These are phyloP conservation scores for Alternaria gansuensis DNA, from an alignment of 2,329 filamentous ascomycete genomes.

Conservation along the genomic window DNA sequence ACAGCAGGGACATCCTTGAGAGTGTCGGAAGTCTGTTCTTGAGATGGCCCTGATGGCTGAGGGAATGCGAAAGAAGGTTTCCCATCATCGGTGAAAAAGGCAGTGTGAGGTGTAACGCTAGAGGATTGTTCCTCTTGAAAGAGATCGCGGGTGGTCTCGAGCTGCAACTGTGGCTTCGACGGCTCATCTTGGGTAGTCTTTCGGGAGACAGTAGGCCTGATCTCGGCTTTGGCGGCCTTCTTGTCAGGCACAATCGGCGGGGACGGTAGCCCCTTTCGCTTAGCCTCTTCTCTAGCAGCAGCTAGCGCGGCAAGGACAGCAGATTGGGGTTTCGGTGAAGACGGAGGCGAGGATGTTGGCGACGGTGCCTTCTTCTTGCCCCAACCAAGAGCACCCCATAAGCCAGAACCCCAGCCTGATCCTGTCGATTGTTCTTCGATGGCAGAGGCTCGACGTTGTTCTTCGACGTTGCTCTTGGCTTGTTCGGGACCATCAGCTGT, in stretches of 20 bases:
- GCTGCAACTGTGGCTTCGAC: conserved; percentile 10
- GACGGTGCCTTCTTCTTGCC: conserved; percentile 40
- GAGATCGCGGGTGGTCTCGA: conserved; percentile 7
- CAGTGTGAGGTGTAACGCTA: conserved; percentile 1
- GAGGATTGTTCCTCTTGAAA: not conserved
- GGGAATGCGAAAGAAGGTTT: conserved; percentile 13
- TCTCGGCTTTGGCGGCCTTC: conserved; percentile 14
- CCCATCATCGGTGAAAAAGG: conserved; percentile 15
- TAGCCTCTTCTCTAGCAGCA: conserved; percentile 18
- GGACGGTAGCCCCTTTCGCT: conserved; percentile 10
- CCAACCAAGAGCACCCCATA: conserved; percentile 47
- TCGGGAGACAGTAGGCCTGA: not conserved
- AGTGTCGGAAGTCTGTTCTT: not conserved
- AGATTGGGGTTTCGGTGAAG: conserved; percentile 19
- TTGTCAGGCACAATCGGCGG: conserved; percentile 10
- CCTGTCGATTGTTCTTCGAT: conserved; percentile 20
- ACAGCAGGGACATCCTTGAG: not conserved
- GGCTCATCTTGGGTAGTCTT: conserved; percentile 1
- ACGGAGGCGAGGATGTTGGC: conserved; percentile 20
- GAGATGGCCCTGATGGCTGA: not conserved
- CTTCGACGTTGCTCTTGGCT: conserved; percentile 12
- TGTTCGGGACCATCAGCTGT: conserved; percentile 13
- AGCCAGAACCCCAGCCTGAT: conserved; percentile 38
- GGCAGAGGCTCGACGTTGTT: conserved; percentile 13
- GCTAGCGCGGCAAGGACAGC: conserved; percentile 21